phyloP scores from a whole-genome alignment of 352 stramenopile species.

The Elongisporangium undulatum region DNA sequence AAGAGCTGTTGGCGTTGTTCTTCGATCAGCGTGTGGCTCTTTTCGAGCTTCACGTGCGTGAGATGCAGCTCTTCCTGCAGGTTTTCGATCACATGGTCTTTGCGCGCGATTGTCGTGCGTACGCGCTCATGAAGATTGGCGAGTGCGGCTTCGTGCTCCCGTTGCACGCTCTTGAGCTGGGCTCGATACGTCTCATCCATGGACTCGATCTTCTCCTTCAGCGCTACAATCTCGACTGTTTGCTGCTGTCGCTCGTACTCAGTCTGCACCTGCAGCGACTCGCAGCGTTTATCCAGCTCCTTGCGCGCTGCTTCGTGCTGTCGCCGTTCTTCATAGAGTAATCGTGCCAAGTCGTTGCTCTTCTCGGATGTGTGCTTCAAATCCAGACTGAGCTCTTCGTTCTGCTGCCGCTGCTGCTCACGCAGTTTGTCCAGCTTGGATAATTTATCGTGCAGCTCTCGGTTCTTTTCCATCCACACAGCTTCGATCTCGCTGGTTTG shows the following conservation, averaged over 20 bases:
- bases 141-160: slow-evolving; percentile 57
- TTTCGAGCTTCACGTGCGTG: slow-evolving; percentile 69
- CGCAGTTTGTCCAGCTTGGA: slow-evolving; percentile 38
- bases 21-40: slow-evolving; percentile 68
- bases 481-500: slow-evolving; percentile 72
- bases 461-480: slow-evolving; percentile 87
- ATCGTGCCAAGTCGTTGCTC: slow-evolving; percentile 36
- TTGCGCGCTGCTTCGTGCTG: slow-evolving; percentile 33
- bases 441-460: slow-evolving; percentile 68
- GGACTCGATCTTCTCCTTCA: slow-evolving; percentile 40
- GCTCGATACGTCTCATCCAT: slow-evolving; percentile 35
- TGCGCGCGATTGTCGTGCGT: slow-evolving; percentile 55
- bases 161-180: slow-evolving; percentile 34
- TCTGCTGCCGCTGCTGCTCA: slow-evolving; percentile 43
- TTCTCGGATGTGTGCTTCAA: slow-evolving; percentile 44
- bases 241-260: slow-evolving; percentile 41
- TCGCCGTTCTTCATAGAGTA: slow-evolving; percentile 58
- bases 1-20: slow-evolving; percentile 73
- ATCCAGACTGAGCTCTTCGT: slow-evolving; percentile 37
- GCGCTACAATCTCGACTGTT: slow-evolving; percentile 26
- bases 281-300: slow-evolving; percentile 43
- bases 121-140: slow-evolving; percentile 64
- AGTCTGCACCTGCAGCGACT: slow-evolving; percentile 30
- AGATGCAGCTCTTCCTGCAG: slow-evolving; percentile 69
- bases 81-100: slow-evolving; percentile 59